Base-by-base conservation (phyloP, 2,329 filamentous ascomycete species). In the Scopulariopsis brevicaulis region DNA sequence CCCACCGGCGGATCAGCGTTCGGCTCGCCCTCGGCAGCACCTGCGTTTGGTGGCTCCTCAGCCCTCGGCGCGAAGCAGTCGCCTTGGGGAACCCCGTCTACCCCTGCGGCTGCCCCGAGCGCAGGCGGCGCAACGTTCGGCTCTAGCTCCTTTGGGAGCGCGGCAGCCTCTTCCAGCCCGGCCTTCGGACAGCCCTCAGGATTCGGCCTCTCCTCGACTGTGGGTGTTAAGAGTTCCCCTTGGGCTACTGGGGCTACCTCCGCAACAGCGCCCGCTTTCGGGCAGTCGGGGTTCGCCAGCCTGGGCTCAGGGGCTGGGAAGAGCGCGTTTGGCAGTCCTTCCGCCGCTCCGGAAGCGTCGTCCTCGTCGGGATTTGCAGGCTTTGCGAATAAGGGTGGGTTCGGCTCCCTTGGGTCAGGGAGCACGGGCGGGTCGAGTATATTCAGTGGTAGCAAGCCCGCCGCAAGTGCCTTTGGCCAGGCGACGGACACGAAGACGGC, bases 351-450 rank as follows among this genome's bases (percentile, higher is more conserved):
- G 35, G 63, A 58, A 2, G 25, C 24, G 28, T 53, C 70, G 4
- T 64, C 73, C 1, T 56, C 73, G 12, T 73, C 76, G 34, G 79
- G 77, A 0, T 82, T 83, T 63, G 74, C 82, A 25, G 72, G 71
- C 28, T 84, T 84, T 65, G 77, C 81, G 3, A 74, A 67, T 32
- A 74, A 79, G 59, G 71, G 78, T 3, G 82, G 81, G 1, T 86
- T 86, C 65, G 77, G 72, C 7, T 74, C 79, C 20, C 62, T 83
- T 25, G 70, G 67, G 14, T 65, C 69, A 34, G 72, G 64, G 50
- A 71, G 3, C 22, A 52, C 22, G 18, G 37, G 52, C 51, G 25
- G 52, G 22, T n/a, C 53, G 18, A 61, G 61, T 43, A 59, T 69
- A 6, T 73, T 75, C 63, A 67, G 46, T 14, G 20, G 65, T 58